These are phyloP conservation scores for Ceratorhiza oryzae-sativae DNA, from an alignment of 1,284 basidiomycete genomes.

Conservation along the genomic window DNA sequence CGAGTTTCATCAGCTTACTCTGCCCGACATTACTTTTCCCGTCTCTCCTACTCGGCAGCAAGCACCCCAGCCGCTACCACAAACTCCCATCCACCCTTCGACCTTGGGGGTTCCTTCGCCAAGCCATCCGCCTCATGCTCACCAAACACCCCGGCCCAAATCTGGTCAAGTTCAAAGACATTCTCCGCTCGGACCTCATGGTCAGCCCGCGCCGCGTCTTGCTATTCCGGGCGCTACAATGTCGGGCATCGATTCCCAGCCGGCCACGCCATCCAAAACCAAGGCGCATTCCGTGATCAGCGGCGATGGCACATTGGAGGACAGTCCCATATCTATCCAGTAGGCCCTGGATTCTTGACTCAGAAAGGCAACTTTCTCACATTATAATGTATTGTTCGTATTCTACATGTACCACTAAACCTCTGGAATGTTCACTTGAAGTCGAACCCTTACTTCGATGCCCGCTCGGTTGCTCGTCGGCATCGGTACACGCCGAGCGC, in stretches of 20 bases:
- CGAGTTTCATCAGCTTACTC: conserved; percentile 19
- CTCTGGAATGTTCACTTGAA: background rate
- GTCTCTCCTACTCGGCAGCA: conserved; percentile 3
- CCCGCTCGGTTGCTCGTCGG: conserved; percentile 5
- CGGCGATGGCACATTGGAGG: conserved; percentile 14
- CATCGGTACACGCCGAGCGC: conserved; percentile 1
- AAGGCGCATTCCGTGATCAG: conserved; percentile 20
- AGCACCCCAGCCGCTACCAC: background rate
- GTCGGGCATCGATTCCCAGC: background rate
- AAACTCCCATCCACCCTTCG: conserved; percentile 2
- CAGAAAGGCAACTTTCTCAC: background rate
- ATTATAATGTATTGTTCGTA: background rate
- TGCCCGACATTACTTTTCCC: conserved; percentile 10
- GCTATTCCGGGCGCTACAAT: background rate
- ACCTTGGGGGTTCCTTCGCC: conserved; percentile 5
- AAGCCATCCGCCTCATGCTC: background rate
- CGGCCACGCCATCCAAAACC: conserved; percentile 12
- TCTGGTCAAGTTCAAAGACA: background rate
- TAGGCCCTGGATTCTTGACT: background rate
- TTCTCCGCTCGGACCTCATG: conserved; percentile 2
- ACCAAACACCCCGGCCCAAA: conserved; percentile 3
- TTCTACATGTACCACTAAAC: background rate
- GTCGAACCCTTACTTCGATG: background rate
- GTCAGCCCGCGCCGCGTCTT: background rate
- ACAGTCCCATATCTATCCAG: conserved; percentile 13